Percentiles rank a stretch among this genome's conserved stretches.
These are phyloP conservation scores for Penicillium brevicompactum DNA, from an alignment of 2,329 filamentous ascomycete genomes.

Conservation along the genomic window DNA sequence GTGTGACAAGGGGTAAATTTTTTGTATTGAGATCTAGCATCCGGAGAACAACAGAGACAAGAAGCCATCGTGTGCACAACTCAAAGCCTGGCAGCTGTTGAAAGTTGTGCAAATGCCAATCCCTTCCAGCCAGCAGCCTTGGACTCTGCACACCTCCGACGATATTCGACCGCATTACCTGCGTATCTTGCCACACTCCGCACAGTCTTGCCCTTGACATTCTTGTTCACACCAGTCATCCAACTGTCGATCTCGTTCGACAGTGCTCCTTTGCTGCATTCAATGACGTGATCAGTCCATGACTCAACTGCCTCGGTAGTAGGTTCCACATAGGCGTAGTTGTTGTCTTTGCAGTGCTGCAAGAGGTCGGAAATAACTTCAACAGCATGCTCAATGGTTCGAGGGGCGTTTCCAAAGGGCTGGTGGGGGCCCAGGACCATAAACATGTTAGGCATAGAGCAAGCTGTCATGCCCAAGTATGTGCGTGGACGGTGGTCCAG, in stretches of 20 bases:
- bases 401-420: constrained; percentile 40
- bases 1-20: neutral
- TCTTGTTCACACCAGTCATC: constrained; percentile 59
- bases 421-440: constrained; percentile 59
- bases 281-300: constrained; percentile 54
- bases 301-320: constrained; percentile 41
- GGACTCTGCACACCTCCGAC: constrained; percentile 23
- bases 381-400: constrained; percentile 36
- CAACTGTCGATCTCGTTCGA: constrained; percentile 54
- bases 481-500: constrained; percentile 36
- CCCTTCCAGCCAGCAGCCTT: constrained; percentile 9
- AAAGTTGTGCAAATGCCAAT: constrained; percentile 3
- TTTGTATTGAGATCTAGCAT: neutral
- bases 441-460: constrained; percentile 54
- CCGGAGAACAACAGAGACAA: neutral
- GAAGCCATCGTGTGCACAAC: neutral
- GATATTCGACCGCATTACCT: constrained; percentile 49
- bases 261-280: constrained; percentile 49
- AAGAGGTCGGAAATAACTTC: constrained; percentile 44
- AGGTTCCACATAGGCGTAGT: constrained; percentile 38
- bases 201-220: constrained; percentile 49
- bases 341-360: constrained; percentile 24
- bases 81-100: neutral
- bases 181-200: constrained; percentile 51
- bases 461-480: constrained; percentile 46